Evolutionary conservation across 192 early-diverging fungal species (phyloP), one percentile per base, ranked within the genome.

Genomic region (Backusella sp.): DNA sequence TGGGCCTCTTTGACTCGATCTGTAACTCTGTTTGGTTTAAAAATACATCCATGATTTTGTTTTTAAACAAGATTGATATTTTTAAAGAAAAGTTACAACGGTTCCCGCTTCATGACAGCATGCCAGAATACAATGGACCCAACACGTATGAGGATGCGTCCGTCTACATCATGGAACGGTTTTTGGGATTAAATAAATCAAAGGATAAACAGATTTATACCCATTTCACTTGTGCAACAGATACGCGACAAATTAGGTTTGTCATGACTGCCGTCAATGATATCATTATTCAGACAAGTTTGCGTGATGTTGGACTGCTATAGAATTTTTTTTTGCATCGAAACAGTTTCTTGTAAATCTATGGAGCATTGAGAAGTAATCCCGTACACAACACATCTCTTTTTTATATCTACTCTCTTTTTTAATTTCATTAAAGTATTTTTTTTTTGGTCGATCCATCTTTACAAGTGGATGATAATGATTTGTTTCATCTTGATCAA

Each of bases 41-140:
- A 41, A 94, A 95, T 77, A 98, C 96, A 6, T 96, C 95, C 26
- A 94, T 98, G 52, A 98, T 98, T 81, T 84, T 98, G 77, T 98
- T 98, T 88, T 84, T 98, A 72, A 98, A 98, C 92, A 98, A 98
- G 86, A 95, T 96, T 75, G 96, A 98, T 86, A 89, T 96, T 41
- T 97, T 98, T 90, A 92, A 90, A 75, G 92, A 94, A 76, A 98
- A 98, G 86, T 84, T 98, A 62, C 87, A 87, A 36, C 84, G 85
- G 42, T 93, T 90, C 14, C 94, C 96, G 19, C 89, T 98, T 88
- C 75, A 84, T 39, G 92, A 94, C 70, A 96, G 92, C 82, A 96
- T 97, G 88, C 91, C 92, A 0, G 96, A 98, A 78, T 98, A 91
- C 81, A 35, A 83, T 53, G 92, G 92, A 65, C 92, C 91, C 53